phyloP scores from a whole-genome alignment of 345 rosid species.

The Aquilaria yunnanensis region DNA sequence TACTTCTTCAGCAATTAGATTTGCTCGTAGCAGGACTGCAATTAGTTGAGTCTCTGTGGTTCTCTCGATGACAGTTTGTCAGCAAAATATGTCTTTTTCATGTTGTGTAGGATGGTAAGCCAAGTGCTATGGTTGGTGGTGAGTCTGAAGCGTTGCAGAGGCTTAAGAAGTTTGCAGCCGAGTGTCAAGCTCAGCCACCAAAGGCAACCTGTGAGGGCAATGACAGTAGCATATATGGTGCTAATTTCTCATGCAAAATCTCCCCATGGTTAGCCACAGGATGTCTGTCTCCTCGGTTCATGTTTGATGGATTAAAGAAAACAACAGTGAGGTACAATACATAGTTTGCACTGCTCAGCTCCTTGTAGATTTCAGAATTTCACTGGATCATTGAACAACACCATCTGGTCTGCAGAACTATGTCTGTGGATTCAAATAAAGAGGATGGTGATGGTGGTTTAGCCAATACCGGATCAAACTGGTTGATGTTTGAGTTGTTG shows the following conservation, averaged over 20 bases:
- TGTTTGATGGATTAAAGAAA: conserved; percentile 82
- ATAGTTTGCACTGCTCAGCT: background rate
- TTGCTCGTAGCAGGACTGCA: too few species aligned
- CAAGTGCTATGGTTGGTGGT: conserved; percentile 70
- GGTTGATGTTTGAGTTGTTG: conserved; percentile 73
- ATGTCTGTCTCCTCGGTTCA: conserved; percentile 77
- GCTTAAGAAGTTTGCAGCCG: conserved; percentile 66
- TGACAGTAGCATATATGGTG: conserved; percentile 53
- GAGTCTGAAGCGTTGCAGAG: conserved; percentile 78
- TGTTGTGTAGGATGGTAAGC: conserved; percentile 52
- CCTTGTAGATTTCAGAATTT: background rate
- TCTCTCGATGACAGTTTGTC: conserved; percentile 1
- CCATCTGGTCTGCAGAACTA: conserved; percentile 17
- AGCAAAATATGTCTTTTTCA: background rate
- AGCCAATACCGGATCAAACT: conserved; percentile 48
- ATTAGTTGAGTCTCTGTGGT: background rate
- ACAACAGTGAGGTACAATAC: conserved; percentile 40
- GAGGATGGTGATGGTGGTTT: conserved; percentile 27
- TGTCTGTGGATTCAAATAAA: conserved; percentile 10
- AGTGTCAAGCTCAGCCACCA: conserved; percentile 63
- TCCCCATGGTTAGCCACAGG: conserved; percentile 90
- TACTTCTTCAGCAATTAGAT: too few species aligned
- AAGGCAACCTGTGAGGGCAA: conserved; percentile 43
- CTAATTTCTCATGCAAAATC: conserved; percentile 86
- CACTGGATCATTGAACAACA: conserved; percentile 5